A percentile compares a stretch with the other conserved stretches of the same genome.
Conservation (phyloP, 2,329 filamentous ascomycete genomes). For the Akanthomyces uredinophilus region DNA sequence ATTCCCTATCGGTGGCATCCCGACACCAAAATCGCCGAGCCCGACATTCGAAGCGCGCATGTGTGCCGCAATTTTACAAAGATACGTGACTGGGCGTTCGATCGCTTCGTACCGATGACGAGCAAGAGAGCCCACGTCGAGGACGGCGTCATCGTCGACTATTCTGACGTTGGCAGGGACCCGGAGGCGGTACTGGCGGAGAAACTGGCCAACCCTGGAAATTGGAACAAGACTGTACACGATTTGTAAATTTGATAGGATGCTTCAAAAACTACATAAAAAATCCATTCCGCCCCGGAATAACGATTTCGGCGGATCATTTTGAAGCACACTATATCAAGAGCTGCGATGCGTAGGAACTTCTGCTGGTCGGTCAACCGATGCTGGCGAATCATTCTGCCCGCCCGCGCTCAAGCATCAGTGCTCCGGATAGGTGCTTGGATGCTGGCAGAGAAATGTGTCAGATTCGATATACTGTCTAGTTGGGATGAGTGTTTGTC, state of each 20-base stretch:
- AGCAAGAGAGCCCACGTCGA: slow-evolving; percentile 9
- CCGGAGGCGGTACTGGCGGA: neutral
- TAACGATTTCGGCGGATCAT: too few species aligned
- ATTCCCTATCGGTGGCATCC: slow-evolving; percentile 8
- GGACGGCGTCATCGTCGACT: slow-evolving; percentile 10
- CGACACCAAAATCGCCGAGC: slow-evolving; percentile 1
- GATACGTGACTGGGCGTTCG: slow-evolving; percentile 12
- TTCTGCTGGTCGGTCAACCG: too few species aligned
- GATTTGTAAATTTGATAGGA: slow-evolving; percentile 11
- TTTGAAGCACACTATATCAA: too few species aligned
- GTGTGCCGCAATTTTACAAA: slow-evolving; percentile 14
- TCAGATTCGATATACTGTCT: neutral
- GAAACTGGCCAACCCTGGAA: neutral
- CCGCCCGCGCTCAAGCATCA: too few species aligned
- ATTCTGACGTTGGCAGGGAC: neutral
- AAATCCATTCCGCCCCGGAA: too few species aligned
- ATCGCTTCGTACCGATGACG: neutral
- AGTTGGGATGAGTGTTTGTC: neutral
- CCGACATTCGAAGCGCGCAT: neutral
- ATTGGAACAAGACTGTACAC: slow-evolving; percentile 4
- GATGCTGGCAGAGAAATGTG: neutral
- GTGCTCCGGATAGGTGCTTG: too few species aligned
- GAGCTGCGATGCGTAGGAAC: too few species aligned
- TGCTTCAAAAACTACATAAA: neutral
- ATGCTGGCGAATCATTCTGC: too few species aligned